Evolutionary conservation across 1,284 basidiomycete species (phyloP), one percentile per base, ranked within the genome.

Genomic region (Mycena sp.): DNA sequence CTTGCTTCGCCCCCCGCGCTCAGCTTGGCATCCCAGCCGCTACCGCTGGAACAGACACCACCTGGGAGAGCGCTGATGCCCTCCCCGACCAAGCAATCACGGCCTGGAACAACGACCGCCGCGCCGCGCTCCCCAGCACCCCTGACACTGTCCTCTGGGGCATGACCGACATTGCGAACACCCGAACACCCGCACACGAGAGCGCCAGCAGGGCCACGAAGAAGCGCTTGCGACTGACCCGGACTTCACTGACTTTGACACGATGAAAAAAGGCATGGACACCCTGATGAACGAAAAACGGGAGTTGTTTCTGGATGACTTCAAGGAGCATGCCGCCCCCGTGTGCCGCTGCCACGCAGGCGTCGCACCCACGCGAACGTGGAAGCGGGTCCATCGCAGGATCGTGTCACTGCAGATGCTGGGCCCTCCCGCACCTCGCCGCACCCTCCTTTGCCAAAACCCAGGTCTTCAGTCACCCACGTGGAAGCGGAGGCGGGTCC

Each of bases 341-440:
- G 5, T 17, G 25, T n/a, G 23, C 43, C 28, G 2, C 50, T 40
- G 25, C 50, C 50, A 25, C 49, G 16, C 2, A 26, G 58, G 10
- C 25, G 41, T 14, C 41, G 50, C 16, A 7, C 37, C 12, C 51
- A 28, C 16, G 52, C 44, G 26, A 64, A 56, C 26, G 56, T 57
- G 19, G 52, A 64, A 26, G 57, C 62, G 2, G 61, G 64, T 3
- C 57, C 61, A 9, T 66, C 64, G 17, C 64, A 44, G 14, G 32
- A 7, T 14, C 32, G 14, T 14, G 32, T 14, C 32, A 35, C 32
- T 35, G 32, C 14, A 35, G 32, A 35, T 9, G 32, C 14, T 35
- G 32, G 32, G 14, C 32, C 9, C 32, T 35, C 25, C 51, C 21
- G 28, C 17, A 49, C 9, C 25, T 21, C 4, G 6, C 48, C n/a